Conservation (phyloP, 2,329 filamentous ascomycete genomes). For the Graphilbum ipis-grandicollis region DNA sequence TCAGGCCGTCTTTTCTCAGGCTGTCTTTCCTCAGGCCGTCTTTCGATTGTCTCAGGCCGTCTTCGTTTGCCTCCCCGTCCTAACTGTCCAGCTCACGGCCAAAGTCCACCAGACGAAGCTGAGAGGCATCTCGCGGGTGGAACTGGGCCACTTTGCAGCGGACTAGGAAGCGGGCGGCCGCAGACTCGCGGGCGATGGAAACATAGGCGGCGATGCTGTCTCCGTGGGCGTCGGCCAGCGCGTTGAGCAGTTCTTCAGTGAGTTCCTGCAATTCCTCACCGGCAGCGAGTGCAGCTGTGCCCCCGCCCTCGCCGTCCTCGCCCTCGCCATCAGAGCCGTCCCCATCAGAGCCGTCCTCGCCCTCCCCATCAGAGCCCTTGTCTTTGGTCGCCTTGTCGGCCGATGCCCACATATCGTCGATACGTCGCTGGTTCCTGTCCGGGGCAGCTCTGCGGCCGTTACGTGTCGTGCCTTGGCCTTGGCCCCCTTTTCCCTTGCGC, state of each 20-base stretch:
- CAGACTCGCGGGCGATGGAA: slow-evolving; percentile 39
- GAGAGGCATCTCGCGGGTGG: slow-evolving; percentile 44
- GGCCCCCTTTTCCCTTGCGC: slow-evolving; percentile 29
- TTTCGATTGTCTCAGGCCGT: too few relatives aligned
- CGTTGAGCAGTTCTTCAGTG: slow-evolving; percentile 43
- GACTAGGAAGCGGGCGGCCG: slow-evolving; percentile 45
- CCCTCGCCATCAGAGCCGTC: neutral
- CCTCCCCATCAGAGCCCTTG: neutral
- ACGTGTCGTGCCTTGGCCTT: slow-evolving; percentile 18
- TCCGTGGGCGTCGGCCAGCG: slow-evolving; percentile 33
- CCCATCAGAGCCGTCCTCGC: neutral
- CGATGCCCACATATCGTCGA: slow-evolving; percentile 45
- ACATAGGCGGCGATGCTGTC: slow-evolving; percentile 41
- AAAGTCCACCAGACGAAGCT: slow-evolving; percentile 44
- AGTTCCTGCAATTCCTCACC: slow-evolving; percentile 40
- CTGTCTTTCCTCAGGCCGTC: too few relatives aligned
- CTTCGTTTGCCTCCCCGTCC: too few relatives aligned
- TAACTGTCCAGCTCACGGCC: slow-evolving; percentile 43
- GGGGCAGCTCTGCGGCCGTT: slow-evolving; percentile 5
- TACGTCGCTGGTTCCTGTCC: slow-evolving; percentile 40
- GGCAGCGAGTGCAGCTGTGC: too few relatives aligned
- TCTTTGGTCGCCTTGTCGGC: neutral
- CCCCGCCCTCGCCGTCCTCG: too few relatives aligned
- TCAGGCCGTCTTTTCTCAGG: too few relatives aligned
- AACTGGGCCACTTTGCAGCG: slow-evolving; percentile 49